Evolutionary conservation across 441 rosid species (phyloP).

Genomic region (Populus tomentosa): DNA sequence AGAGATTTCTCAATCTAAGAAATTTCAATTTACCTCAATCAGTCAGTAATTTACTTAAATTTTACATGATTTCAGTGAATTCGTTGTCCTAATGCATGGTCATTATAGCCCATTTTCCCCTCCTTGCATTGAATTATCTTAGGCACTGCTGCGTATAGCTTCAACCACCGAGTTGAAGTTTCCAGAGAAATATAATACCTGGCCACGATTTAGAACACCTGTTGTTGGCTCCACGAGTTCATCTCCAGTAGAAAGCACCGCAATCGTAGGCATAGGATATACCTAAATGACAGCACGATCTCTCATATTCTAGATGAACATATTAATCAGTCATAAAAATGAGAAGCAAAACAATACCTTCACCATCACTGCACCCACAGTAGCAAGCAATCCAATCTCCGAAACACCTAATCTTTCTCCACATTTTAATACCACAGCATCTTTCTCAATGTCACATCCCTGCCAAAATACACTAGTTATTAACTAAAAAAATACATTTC

Average conservation of each 20-base stretch:
- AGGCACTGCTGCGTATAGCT: background rate
- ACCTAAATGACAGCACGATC: constrained; percentile 45
- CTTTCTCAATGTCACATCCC: constrained; percentile 86
- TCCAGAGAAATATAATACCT: constrained; percentile 41
- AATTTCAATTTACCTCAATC: background rate
- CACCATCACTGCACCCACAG: constrained; percentile 67
- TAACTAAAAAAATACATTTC: background rate
- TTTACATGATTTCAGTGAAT: background rate
- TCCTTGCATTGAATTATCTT: background rate
- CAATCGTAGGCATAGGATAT: constrained; percentile 72
- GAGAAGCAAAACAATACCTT: constrained; percentile 46
- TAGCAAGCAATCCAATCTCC: constrained; percentile 88
- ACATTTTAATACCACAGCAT: constrained; percentile 49
- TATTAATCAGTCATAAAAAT: background rate
- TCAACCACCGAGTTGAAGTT: background rate
- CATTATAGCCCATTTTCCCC: background rate
- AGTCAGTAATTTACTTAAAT: background rate
- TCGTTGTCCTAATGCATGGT: background rate
- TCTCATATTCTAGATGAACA: constrained; percentile 12
- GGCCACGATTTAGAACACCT: constrained; percentile 63
- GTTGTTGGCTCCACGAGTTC: constrained; percentile 82
- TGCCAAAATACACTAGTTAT: constrained; percentile 22
- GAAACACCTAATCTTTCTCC: constrained; percentile 84
- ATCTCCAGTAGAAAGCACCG: constrained; percentile 93
- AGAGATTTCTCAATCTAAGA: background rate